phyloP scores from a whole-genome alignment of 2,329 filamentous ascomycete species.

The Sclerotiophoma versabilis region DNA sequence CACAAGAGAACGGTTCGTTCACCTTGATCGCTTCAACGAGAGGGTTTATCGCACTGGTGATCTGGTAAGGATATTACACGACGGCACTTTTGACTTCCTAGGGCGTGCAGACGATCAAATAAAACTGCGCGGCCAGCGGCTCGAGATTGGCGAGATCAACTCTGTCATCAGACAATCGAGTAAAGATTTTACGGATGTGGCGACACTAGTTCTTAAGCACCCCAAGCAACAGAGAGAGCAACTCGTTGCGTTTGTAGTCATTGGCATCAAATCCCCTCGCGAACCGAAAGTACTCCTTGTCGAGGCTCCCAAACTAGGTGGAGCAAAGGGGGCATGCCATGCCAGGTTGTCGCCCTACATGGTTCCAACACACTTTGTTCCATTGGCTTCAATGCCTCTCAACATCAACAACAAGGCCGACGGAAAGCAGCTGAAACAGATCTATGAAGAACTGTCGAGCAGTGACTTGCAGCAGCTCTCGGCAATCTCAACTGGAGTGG shows the following conservation, averaged over 20 bases:
- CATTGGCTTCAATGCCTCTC: conserved; percentile 74
- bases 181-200: conserved; percentile 68
- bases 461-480: conserved; percentile 67
- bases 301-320: conserved; percentile 25
- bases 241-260: conserved; percentile 74
- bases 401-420: conserved; percentile 93
- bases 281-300: conserved; percentile 31
- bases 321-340: conserved; percentile 65
- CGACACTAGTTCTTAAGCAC: conserved; percentile 78
- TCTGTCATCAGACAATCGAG: conserved; percentile 74
- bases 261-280: conserved; percentile 21
- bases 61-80: conserved; percentile 79
- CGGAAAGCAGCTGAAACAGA: conserved; percentile 68
- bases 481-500: conserved; percentile 9
- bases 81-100: conserved; percentile 85
- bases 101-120: conserved; percentile 91
- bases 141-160: conserved; percentile 93
- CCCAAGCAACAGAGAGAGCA: conserved; percentile 78
- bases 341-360: conserved; percentile 81
- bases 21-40: conserved; percentile 56
- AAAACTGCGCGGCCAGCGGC: conserved; percentile 85
- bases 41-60: conserved; percentile 86
- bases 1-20: conserved; percentile 78
- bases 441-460: conserved; percentile 69
- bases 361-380: conserved; percentile 85